phyloP scores from a whole-genome alignment of 495 filamentous ascomycete species.

The Xylaria sp. region DNA sequence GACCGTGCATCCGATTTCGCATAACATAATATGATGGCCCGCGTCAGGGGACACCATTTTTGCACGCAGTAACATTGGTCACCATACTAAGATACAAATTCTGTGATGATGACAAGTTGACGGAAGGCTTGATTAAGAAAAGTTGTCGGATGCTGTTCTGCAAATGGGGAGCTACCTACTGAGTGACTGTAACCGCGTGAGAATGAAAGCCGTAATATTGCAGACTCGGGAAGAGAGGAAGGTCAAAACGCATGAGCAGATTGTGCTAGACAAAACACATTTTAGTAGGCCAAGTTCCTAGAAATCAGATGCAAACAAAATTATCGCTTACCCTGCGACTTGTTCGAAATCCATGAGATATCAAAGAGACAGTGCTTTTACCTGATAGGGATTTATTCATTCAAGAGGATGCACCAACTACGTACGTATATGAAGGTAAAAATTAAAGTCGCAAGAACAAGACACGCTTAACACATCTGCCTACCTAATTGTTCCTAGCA shows the following conservation, averaged over 20 bases:
- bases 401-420: too few species aligned
- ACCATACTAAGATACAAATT: background rate
- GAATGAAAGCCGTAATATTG: background rate
- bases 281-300: constrained; percentile 9
- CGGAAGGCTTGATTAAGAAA: background rate
- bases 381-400: too few species aligned
- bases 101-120: background rate
- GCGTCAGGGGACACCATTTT: background rate
- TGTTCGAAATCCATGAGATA: background rate
- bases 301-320: background rate
- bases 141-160: background rate
- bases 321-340: background rate
- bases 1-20: background rate
- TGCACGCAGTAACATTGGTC: background rate
- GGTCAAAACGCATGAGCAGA: background rate
- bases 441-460: too few species aligned
- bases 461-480: too few species aligned
- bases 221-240: background rate
- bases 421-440: too few species aligned
- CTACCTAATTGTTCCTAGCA: too few species aligned
- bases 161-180: background rate
- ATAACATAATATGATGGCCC: background rate
- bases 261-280: background rate
- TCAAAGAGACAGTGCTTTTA: too few species aligned
- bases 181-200: background rate